phyloP scores from a whole-genome alignment of 2,329 filamentous ascomycete genomes.

The Lasiodiplodia sp. region DNA sequence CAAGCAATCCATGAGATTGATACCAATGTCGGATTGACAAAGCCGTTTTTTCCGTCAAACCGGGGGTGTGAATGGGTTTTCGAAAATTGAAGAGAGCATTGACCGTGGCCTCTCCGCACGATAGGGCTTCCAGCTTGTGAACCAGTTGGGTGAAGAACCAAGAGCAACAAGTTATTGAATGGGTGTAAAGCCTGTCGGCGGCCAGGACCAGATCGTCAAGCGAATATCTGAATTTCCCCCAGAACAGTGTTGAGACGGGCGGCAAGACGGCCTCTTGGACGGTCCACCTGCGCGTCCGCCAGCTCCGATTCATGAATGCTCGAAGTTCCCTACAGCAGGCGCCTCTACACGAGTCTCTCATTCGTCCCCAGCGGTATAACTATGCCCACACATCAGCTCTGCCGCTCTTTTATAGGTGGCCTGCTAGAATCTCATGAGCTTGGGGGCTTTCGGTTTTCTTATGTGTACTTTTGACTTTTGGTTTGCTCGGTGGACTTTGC shows the following conservation, averaged over 20 bases:
- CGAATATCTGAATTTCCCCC: background rate
- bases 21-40: background rate
- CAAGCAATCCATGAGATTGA: background rate
- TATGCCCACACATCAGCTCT: no score
- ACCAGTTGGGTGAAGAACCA: background rate
- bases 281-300: conserved; percentile 7
- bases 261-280: conserved; percentile 9
- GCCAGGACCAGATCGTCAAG: background rate
- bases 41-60: background rate
- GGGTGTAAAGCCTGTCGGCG: background rate
- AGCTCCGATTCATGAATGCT: background rate
- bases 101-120: background rate
- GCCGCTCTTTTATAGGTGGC: no score
- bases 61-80: background rate
- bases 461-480: no score
- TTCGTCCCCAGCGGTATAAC: no score
- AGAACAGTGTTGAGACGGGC: background rate
- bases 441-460: no score
- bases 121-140: background rate
- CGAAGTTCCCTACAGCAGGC: background rate
- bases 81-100: background rate
- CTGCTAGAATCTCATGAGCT: no score
- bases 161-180: background rate
- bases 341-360: no score
- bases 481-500: no score